Evolutionary conservation across 352 stramenopile genomes (phyloP).

Genomic region (Phytophthora tentaculata): DNA sequence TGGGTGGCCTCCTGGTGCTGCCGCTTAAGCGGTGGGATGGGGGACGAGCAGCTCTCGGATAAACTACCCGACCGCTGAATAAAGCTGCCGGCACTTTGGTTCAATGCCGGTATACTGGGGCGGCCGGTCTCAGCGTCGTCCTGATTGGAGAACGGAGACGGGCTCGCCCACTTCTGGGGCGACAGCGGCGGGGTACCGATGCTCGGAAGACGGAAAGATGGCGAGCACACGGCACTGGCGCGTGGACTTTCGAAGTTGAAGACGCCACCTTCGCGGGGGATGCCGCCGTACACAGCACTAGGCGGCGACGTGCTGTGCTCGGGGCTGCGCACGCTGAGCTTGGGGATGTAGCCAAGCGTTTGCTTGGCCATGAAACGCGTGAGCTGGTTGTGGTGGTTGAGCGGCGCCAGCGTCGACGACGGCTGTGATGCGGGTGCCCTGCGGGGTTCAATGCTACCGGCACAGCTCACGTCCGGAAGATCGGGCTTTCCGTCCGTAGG

Average conservation of each 20-base stretch:
- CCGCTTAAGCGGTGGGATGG: constrained; percentile 47
- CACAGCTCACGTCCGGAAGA: constrained; percentile 10
- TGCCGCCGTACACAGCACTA: constrained; percentile 15
- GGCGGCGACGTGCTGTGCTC: constrained; percentile 31
- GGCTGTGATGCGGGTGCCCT: constrained; percentile 4
- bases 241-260: constrained; percentile 39
- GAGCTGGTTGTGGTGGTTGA: constrained; percentile 60
- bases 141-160: constrained; percentile 27
- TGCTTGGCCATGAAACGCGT: constrained; percentile 73
- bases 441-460: constrained; percentile 1
- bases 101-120: constrained; percentile 30
- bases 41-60: constrained; percentile 40
- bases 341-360: constrained; percentile 63
- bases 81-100: constrained; percentile 25
- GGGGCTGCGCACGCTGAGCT: constrained; percentile 42
- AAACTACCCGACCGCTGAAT: constrained; percentile 40
- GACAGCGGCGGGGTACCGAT: constrained; percentile 52
- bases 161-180: constrained; percentile 45
- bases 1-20: constrained; percentile 31
- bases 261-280: constrained; percentile 4
- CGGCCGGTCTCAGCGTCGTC: constrained; percentile 25
- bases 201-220: constrained; percentile 57
- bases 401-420: constrained; percentile 22
- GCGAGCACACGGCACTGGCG: constrained; percentile 26
- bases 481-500: constrained; percentile 28